A percentile compares a stretch with the other conserved stretches of the same genome.
phyloP scores from a whole-genome alignment of 1,284 basidiomycete species.

The Pseudozyma hubeiensis region DNA sequence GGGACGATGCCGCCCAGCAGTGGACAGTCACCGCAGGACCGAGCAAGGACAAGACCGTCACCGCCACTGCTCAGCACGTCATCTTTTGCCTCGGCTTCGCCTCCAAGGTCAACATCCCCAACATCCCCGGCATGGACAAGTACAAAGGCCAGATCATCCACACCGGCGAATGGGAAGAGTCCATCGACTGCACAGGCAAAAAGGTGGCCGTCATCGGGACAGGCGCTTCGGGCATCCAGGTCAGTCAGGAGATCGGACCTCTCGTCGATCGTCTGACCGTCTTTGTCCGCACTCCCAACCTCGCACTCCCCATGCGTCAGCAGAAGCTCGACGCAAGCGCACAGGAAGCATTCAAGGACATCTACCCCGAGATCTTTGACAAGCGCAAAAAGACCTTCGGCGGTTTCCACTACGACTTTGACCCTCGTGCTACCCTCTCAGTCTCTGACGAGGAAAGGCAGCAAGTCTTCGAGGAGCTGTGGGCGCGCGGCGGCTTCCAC shows the following conservation, averaged over 20 bases:
- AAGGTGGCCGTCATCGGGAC: slow-evolving; percentile 76
- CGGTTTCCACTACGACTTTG: slow-evolving; percentile 57
- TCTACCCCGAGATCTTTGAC: slow-evolving; percentile 54
- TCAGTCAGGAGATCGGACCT: slow-evolving; percentile 69
- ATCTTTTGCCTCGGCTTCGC: slow-evolving; percentile 56
- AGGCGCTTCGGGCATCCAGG: slow-evolving; percentile 73
- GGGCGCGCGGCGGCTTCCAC: slow-evolving; percentile 47
- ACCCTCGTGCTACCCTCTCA: slow-evolving; percentile 34
- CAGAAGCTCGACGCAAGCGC: slow-evolving; percentile 41
- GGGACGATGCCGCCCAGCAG: slow-evolving; percentile 32
- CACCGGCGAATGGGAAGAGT: slow-evolving; percentile 75
- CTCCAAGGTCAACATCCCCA: slow-evolving; percentile 69
- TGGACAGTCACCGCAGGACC: slow-evolving; percentile 49
- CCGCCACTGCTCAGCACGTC: slow-evolving; percentile 45
- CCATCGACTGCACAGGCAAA: slow-evolving; percentile 73
- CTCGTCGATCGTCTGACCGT: slow-evolving; percentile 49
- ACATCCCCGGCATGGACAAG: slow-evolving; percentile 71
- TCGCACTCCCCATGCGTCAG: slow-evolving; percentile 53
- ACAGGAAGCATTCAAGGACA: slow-evolving; percentile 51
- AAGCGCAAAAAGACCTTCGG: slow-evolving; percentile 55
- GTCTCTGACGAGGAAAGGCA: slow-evolving; percentile 49
- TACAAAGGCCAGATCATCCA: slow-evolving; percentile 75
- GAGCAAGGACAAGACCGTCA: slow-evolving; percentile 23
- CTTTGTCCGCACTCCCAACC: slow-evolving; percentile 58
- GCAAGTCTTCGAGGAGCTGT: slow-evolving; percentile 44